phyloP scores from a whole-genome alignment of 345 rosid genomes.

The Citrus reticulata region DNA sequence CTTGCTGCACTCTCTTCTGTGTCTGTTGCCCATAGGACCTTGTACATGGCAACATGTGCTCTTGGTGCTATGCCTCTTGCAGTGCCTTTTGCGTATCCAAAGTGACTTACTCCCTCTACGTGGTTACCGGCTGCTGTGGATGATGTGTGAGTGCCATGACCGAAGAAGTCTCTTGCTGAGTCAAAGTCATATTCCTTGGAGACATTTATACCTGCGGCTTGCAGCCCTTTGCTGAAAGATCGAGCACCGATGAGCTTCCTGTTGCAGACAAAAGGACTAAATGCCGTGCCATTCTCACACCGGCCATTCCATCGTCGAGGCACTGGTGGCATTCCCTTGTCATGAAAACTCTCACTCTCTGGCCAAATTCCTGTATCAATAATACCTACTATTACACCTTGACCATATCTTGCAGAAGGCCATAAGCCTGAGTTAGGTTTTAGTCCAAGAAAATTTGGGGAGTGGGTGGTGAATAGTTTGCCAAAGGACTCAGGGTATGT shows the following conservation, averaged over 20 bases:
- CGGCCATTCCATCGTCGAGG: constrained; percentile 37
- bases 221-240: constrained; percentile 24
- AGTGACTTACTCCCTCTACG: constrained; percentile 18
- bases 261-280: constrained; percentile 24
- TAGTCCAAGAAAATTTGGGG: constrained; percentile 38
- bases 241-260: constrained; percentile 41
- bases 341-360: constrained; percentile 27
- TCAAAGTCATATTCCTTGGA: constrained; percentile 18
- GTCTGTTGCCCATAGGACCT: constrained; percentile 27
- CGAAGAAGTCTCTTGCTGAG: constrained; percentile 25
- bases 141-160: constrained; percentile 46
- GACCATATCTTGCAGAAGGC: constrained; percentile 27
- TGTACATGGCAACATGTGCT: constrained; percentile 38
- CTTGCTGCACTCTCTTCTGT: constrained; percentile 23
- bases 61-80: constrained; percentile 39
- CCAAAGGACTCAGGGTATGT: constrained; percentile 32
- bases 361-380: constrained; percentile 40
- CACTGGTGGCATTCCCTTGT: constrained; percentile 23
- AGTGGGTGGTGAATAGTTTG: constrained; percentile 35
- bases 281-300: constrained; percentile 28
- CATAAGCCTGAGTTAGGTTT: constrained; percentile 23
- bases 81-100: constrained; percentile 35
- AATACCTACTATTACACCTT: constrained; percentile 32
- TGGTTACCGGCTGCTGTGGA: constrained; percentile 33
- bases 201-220: constrained; percentile 27